Conservation (phyloP, 2,329 filamentous ascomycete genomes). For the Byssoonygena ceratinophila region DNA sequence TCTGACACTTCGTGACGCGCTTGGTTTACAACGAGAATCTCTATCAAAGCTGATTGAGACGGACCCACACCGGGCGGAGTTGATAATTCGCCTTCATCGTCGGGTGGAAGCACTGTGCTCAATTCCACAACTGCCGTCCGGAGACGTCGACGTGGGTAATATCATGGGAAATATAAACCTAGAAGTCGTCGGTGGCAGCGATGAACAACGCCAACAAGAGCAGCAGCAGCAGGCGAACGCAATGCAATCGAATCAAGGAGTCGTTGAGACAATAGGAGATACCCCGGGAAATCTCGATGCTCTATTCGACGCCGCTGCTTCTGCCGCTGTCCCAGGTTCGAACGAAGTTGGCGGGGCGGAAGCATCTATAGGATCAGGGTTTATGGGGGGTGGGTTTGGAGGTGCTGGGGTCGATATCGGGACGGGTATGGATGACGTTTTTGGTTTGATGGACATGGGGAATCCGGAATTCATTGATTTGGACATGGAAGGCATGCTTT, state of each 20-base stretch:
- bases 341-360: slow-evolving; percentile 7
- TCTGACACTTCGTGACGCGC: slow-evolving; percentile 35
- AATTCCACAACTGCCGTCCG: slow-evolving; percentile 21
- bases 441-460: slow-evolving; percentile 35
- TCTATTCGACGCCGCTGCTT: slow-evolving; percentile 32
- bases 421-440: slow-evolving; percentile 32
- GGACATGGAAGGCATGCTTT: slow-evolving; percentile 38
- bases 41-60: slow-evolving; percentile 34
- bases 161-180: slow-evolving; percentile 37
- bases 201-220: slow-evolving; percentile 8
- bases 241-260: neutral
- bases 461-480: slow-evolving; percentile 38
- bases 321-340: slow-evolving; percentile 27
- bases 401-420: slow-evolving; percentile 22
- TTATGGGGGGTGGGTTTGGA: slow-evolving; percentile 15
- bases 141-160: slow-evolving; percentile 31
- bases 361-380: slow-evolving; percentile 21
- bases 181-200: slow-evolving; percentile 15
- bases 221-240: slow-evolving; percentile 6
- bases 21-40: slow-evolving; percentile 29
- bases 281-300: slow-evolving; percentile 30
- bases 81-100: slow-evolving; percentile 37
- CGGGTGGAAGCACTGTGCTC: slow-evolving; percentile 35
- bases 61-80: slow-evolving; percentile 36
- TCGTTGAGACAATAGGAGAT: slow-evolving; percentile 15